These are phyloP conservation scores for Cydonia oblonga DNA, from an alignment of 331 rosid species.

Conservation along the genomic window DNA sequence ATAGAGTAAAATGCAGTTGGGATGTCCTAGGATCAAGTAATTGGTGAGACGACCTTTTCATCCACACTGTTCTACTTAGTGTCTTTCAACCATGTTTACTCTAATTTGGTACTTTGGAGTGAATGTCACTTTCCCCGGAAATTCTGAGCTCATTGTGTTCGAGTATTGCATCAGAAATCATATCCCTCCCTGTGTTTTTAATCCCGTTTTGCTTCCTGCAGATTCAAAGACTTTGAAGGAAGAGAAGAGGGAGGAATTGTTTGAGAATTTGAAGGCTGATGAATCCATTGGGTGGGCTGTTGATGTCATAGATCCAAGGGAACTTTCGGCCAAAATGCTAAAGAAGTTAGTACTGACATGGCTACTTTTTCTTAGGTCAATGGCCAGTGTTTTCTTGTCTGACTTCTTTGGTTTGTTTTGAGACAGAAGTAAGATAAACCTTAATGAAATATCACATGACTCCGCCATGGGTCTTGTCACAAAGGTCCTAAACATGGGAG, in stretches of 20 bases:
- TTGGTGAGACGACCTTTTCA: neutral
- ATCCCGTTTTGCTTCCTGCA: constrained; percentile 14
- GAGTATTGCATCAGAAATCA: neutral
- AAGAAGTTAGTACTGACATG: constrained; percentile 33
- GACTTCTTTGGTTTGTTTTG: constrained; percentile 9
- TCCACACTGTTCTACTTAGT: neutral
- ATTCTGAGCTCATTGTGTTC: neutral
- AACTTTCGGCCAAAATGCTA: constrained; percentile 83
- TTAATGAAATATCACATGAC: constrained; percentile 84
- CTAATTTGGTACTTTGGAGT: neutral
- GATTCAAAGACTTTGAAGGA: constrained; percentile 92
- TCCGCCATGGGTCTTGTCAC: constrained; percentile 77
- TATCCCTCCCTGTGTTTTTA: neutral
- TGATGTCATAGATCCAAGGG: constrained; percentile 75
- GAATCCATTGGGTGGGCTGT: constrained; percentile 85
- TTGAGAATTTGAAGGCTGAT: constrained; percentile 50
- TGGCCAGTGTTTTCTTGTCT: neutral
- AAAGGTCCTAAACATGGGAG: constrained; percentile 63
- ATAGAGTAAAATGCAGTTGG: neutral
- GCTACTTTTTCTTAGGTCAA: neutral
- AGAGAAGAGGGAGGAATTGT: constrained; percentile 88
- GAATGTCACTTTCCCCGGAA: neutral
- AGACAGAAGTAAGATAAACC: constrained; percentile 65
- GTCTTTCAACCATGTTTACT: neutral
- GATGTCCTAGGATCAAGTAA: neutral